Evolutionary conservation across 768 basidiomycete genomes (phyloP), one percentile per base, ranked within the genome.

Genomic region (Inosperma sp.): DNA sequence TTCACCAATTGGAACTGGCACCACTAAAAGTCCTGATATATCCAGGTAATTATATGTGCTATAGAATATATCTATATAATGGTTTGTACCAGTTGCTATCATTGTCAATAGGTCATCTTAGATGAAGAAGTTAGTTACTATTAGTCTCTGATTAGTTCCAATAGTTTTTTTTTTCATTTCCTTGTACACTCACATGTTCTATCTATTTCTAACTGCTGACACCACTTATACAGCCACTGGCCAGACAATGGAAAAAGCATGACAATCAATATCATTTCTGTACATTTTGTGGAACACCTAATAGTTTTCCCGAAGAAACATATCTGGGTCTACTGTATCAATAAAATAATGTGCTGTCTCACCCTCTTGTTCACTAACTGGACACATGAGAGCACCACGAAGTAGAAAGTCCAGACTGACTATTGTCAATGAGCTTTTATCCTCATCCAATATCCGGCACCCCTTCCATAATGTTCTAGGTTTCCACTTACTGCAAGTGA

Each of bases 391-490:
- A 25, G 52, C 60, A 14, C 60, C 60, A 17, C 58, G 52, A 36
- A 58, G 35, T 7, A 59, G 13, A 34, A 56, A 58, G 35, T 62
- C 55, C 53, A 58, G 58, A 10, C 42, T 42, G 33, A 62, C 35
- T 7, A 64, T 52, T 9, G 53, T n/a, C n/a, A n/a, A 53, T 6
- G 49, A 34, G 22, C 51, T 36, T 14, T 31, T 30, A 7, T 41
- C 45, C 44, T 65, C 59, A 25, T 53, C 52, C 22, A 43, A 42
- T 7, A 62, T 46, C 47, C 47, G 43, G 41, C 51, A 59, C 9
- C 57, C 54, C 12, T 51, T 46, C 59, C 59, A 64, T n/a, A 34
- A 30, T 0, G 60, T 62, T 31, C 49, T 56, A 23, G 60, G 62
- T 33, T 48, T 54, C 52, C 53, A 54, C 30, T 48, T 51, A 23